These are phyloP conservation scores for Saraca asoca DNA, from an alignment of 331 rosid genomes.

Conservation along the genomic window DNA sequence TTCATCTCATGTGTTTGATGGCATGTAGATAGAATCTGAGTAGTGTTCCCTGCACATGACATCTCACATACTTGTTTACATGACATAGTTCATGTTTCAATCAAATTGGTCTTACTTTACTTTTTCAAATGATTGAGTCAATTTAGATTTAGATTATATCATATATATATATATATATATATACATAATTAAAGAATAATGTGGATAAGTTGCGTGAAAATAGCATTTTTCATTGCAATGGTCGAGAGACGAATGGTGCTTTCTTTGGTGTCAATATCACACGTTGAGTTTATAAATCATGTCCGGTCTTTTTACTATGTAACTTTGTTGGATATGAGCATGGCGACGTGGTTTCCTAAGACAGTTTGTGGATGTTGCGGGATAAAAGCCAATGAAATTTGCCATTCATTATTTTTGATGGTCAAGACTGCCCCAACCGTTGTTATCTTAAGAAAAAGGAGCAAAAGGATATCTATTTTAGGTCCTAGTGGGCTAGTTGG, in stretches of 20 bases:
- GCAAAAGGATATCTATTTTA: no score
- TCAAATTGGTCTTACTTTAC: no score
- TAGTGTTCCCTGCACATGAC: background rate
- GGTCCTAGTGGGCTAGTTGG: background rate
- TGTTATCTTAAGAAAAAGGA: background rate
- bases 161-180: no score
- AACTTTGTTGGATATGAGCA: background rate
- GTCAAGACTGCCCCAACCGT: constrained; percentile 14
- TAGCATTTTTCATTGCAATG: background rate
- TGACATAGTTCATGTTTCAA: no score
- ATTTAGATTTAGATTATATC: no score
- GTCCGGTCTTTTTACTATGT: background rate
- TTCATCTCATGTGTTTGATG: background rate
- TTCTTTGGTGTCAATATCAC: background rate
- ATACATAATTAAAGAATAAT: no score
- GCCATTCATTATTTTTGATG: background rate
- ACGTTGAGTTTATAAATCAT: background rate
- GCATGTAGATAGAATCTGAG: background rate
- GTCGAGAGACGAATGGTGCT: background rate
- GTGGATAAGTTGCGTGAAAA: background rate
- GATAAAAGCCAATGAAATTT: background rate
- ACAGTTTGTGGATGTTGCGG: background rate
- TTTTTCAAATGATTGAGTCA: no score
- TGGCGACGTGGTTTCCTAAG: constrained; percentile 1
- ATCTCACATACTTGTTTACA: no score